These are phyloP conservation scores for Fusarium nisikadoi DNA, from an alignment of 2,329 filamentous ascomycete species.

Conservation along the genomic window DNA sequence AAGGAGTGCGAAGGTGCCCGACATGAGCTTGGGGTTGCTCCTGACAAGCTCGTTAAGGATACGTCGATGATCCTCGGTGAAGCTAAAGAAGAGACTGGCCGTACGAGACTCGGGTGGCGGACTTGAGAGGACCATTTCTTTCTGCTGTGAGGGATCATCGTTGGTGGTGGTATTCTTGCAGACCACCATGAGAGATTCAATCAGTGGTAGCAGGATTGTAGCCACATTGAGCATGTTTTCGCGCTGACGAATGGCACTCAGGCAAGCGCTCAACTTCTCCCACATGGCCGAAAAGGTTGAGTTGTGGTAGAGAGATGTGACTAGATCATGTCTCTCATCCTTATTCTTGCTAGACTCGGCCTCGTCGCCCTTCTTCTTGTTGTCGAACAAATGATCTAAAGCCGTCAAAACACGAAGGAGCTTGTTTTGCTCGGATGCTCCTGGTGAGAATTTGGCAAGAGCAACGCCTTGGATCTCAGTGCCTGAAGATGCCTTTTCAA, in stretches of 20 bases:
- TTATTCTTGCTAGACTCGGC: constrained; percentile 62
- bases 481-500: constrained; percentile 85
- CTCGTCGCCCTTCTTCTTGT: constrained; percentile 71
- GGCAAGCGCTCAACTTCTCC: constrained; percentile 89
- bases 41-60: constrained; percentile 98
- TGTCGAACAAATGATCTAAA: constrained; percentile 93
- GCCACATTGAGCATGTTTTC: constrained; percentile 98
- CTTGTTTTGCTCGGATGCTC: constrained; percentile 96
- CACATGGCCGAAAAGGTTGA: constrained; percentile 90
- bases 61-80: constrained; percentile 96
- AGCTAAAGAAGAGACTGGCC: constrained; percentile 93
- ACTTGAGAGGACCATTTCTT: constrained; percentile 79
- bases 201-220: constrained; percentile 91
- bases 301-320: constrained; percentile 90
- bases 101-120: constrained; percentile 82
- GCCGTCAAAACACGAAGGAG: constrained; percentile 91
- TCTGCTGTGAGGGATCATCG: constrained; percentile 68
- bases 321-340: constrained; percentile 81
- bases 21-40: constrained; percentile 98
- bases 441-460: constrained; percentile 93
- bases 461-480: constrained; percentile 97
- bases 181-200: constrained; percentile 98
- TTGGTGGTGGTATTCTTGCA: constrained; percentile 95
- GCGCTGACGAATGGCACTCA: constrained; percentile 87
- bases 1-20: constrained; percentile 92